Evolutionary conservation across 768 basidiomycete species (phyloP), one percentile per base, ranked within the genome.

Genomic region (Tricholoma bakamatsutake): DNA sequence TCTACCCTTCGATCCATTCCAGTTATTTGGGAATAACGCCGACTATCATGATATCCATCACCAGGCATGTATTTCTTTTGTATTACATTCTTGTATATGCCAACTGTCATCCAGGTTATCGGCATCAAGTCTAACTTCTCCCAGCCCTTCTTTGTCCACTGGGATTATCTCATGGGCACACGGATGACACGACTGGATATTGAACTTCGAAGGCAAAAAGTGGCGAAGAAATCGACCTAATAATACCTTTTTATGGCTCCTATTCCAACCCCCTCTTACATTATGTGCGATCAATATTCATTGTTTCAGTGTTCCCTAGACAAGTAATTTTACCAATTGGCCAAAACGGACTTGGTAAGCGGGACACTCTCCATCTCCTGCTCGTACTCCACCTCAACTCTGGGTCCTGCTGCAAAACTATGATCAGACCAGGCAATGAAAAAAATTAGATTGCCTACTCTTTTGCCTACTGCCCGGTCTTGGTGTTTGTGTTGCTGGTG

Each of bases 1-100:
- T 30, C 70, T 98, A 11, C 93, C 94, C 45, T 96, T 87, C 72
- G 97, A 99, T 64, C 97, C 95, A 0, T 71, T 94, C 27, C 96
- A 98, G 69, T 59, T 98, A 54, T 90, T 85, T 50, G 73, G 78
- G 3, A 99, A 99, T 68, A 97, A 93, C 67, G 89, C 94, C 1
- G 92, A 96, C 70, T 99, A 96, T 70, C 96, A 98, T 68, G 96
- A 98, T 69, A 97, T 98, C 57, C 96, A 98, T 66, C 96, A 98
- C 69, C 93, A 95, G 78, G 90, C 88, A 63, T 71, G 73, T 62
- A 21, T 31, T 40, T 7, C 13, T 35, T 31, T 43, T 12, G 27
- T 35, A 18, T 35, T 9, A 50, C 18, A 8, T 18, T 9, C 17
- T 24, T n/a, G n/a, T n/a, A 42, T 33, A 7, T 50, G 48, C 42